Evolutionary conservation across 2,329 filamentous ascomycete genomes (phyloP).

Genomic region (Nothopassalora personata): DNA sequence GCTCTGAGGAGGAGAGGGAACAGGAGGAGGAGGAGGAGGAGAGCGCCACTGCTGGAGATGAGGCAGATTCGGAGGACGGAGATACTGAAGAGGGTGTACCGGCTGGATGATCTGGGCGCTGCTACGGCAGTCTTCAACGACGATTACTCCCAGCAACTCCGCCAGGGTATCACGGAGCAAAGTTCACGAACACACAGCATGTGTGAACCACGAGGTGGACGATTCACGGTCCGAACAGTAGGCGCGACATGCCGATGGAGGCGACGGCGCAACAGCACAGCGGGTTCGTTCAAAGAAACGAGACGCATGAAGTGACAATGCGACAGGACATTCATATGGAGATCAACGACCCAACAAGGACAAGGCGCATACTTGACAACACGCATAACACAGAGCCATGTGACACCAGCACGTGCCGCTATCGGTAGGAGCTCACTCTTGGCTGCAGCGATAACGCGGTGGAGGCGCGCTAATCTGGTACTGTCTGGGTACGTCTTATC

Average conservation of each 20-base stretch:
- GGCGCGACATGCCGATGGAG: not conserved
- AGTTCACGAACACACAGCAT: not conserved
- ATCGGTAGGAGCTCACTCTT: not conserved
- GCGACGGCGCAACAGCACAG: not conserved
- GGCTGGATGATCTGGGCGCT: not conserved
- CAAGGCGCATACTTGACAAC: not conserved
- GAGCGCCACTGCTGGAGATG: not conserved
- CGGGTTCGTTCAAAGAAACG: not conserved
- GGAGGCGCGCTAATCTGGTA: not conserved
- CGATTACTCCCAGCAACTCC: not conserved
- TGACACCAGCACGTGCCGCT: not conserved
- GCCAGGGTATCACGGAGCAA: not conserved
- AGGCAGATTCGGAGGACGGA: not conserved
- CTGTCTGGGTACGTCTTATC: not conserved
- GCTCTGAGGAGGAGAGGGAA: conserved; percentile 9
- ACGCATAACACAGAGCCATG: not conserved
- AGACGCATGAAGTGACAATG: not conserved
- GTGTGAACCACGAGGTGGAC: not conserved
- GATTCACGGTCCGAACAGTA: not conserved
- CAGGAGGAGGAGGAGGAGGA: not conserved
- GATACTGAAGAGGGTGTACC: not conserved
- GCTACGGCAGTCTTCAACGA: not conserved
- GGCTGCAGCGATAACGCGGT: not conserved
- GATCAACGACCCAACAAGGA: not conserved
- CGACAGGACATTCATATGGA: not conserved